Conservation (phyloP, 345 rosid species). For the Euphorbia peplus region DNA sequence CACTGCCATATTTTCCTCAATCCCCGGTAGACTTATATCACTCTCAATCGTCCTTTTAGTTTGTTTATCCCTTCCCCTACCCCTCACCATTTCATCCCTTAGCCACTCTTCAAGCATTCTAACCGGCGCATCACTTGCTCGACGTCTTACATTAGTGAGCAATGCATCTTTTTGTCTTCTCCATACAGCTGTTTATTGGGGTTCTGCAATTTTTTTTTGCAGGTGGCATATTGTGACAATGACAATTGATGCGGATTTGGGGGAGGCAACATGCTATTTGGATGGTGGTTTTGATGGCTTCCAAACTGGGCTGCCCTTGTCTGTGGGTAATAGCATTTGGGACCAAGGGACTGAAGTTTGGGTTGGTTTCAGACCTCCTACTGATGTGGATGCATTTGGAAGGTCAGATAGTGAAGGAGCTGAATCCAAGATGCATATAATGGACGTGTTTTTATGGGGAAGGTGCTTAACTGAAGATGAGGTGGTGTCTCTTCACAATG, state of each 20-base stretch:
- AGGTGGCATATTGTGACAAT: constrained; percentile 99
- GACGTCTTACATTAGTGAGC: background rate
- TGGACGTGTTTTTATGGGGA: constrained; percentile 99
- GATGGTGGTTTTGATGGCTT: constrained; percentile 98
- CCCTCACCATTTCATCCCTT: no score
- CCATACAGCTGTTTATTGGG: constrained; percentile 3
- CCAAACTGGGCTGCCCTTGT: constrained; percentile 68
- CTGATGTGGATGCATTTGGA: constrained; percentile 89
- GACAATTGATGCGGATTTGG: constrained; percentile 88
- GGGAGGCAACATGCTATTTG: constrained; percentile 94
- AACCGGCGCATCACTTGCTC: no score
- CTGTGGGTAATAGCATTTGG: constrained; percentile 68
- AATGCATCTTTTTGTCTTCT: background rate
- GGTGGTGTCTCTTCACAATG: constrained; percentile 71
- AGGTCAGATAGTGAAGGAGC: constrained; percentile 99
- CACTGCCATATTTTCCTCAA: no score
- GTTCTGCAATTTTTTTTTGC: constrained; percentile 17
- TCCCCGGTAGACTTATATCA: no score
- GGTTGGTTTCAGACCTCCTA: constrained; percentile 95
- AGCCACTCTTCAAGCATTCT: no score
- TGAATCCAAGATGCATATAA: constrained; percentile 97
- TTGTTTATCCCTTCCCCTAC: no score
- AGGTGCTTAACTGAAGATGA: constrained; percentile 96
- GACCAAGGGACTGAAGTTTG: constrained; percentile 88
- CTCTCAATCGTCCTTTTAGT: no score